These are phyloP conservation scores for Podaxis sp. DNA, from an alignment of 768 basidiomycete species.

Conservation along the genomic window DNA sequence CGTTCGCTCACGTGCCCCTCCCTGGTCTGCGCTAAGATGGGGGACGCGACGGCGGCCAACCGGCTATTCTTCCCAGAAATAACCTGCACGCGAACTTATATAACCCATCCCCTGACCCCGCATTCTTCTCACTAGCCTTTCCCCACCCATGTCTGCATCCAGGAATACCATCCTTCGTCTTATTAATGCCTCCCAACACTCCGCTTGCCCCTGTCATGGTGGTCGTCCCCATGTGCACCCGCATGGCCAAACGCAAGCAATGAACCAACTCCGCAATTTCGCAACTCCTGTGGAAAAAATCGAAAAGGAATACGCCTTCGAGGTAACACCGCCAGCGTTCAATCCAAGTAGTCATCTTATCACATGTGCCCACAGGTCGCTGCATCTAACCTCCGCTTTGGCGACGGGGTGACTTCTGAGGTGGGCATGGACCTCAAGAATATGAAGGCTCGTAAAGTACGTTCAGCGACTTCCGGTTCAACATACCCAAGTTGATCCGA, in stretches of 20 bases:
- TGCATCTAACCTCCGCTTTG: conserved; percentile 85
- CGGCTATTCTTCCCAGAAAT: background rate
- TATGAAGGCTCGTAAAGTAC: conserved; percentile 84
- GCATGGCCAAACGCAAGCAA: conserved; percentile 42
- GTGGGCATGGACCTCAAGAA: conserved; percentile 95
- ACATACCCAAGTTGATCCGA: conserved; percentile 7
- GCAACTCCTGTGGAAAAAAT: conserved; percentile 73
- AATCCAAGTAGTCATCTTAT: background rate
- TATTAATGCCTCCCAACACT: conserved; percentile 72
- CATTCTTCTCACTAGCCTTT: conserved; percentile 1
- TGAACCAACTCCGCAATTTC: conserved; percentile 66
- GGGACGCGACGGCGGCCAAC: no score
- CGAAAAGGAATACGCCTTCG: conserved; percentile 91
- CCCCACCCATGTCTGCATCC: conserved; percentile 46
- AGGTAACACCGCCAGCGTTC: conserved; percentile 40
- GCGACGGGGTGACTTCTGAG: conserved; percentile 85
- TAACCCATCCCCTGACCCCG: background rate
- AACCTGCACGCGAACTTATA: background rate
- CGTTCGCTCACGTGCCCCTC: background rate
- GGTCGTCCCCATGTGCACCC: conserved; percentile 44
- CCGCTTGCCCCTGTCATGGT: conserved; percentile 79
- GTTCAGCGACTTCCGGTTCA: background rate
- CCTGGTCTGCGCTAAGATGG: background rate
- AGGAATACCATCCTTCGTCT: conserved; percentile 68
- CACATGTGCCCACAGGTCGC: conserved; percentile 52